These are phyloP conservation scores for Malassezia cuniculi DNA, from an alignment of 1,284 basidiomycete species.

Conservation along the genomic window DNA sequence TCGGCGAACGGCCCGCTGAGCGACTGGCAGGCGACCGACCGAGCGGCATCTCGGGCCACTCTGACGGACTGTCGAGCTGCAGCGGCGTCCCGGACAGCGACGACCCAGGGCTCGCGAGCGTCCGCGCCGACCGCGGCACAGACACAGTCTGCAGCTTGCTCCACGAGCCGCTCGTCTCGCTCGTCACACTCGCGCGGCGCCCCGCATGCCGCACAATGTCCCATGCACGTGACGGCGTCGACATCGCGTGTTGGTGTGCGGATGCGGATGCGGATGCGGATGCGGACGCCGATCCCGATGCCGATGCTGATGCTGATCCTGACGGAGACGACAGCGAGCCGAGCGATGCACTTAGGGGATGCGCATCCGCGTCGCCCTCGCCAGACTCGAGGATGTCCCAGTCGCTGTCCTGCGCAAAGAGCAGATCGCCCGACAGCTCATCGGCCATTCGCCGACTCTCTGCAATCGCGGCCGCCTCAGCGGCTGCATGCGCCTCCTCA, in stretches of 20 bases:
- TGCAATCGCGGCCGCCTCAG: neutral
- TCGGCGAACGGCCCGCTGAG: constrained; percentile 2
- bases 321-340: neutral
- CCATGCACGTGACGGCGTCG: constrained; percentile 31
- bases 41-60: constrained; percentile 11
- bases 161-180: constrained; percentile 15
- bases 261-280: constrained; percentile 10
- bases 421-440: constrained; percentile 9
- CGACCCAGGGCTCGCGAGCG: constrained; percentile 2
- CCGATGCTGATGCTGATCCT: too few relatives aligned
- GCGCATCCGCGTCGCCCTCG: constrained; percentile 12
- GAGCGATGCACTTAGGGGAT: neutral
- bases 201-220: constrained; percentile 29
- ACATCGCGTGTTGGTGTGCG: constrained; percentile 16
- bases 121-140: constrained; percentile 21
- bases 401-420: constrained; percentile 5
- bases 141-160: constrained; percentile 32
- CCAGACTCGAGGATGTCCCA: neutral
- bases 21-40: neutral
- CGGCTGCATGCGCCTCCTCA: neutral
- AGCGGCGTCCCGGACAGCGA: constrained; percentile 6
- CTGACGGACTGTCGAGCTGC: neutral
- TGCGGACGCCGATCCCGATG: too few relatives aligned
- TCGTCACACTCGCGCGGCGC: constrained; percentile 3
- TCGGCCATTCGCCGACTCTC: neutral